phyloP scores from a whole-genome alignment of 345 rosid species.

The Iberis pinnata region DNA sequence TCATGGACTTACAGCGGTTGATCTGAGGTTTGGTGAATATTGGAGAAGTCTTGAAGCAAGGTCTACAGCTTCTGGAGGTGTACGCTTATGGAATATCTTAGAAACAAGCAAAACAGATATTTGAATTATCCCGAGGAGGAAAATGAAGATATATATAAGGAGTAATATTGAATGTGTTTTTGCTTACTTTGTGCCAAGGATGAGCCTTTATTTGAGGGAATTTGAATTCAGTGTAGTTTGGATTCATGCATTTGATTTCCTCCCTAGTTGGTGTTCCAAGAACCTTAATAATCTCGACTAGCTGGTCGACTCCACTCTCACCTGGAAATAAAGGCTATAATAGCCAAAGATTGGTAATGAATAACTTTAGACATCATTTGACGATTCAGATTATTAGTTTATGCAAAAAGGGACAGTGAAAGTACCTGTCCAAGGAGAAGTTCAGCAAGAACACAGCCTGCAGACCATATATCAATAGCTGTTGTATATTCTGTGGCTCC shows the following conservation, averaged over 20 bases:
- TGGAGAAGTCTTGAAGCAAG: slow-evolving; percentile 55
- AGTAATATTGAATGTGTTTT: not conserved
- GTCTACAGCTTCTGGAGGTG: slow-evolving; percentile 33
- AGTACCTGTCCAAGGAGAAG: slow-evolving; percentile 56
- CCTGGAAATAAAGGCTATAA: slow-evolving; percentile 62
- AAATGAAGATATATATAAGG: not conserved
- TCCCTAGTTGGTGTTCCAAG: slow-evolving; percentile 68
- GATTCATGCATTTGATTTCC: slow-evolving; percentile 71
- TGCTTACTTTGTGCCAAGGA: slow-evolving; percentile 67
- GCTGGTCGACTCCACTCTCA: slow-evolving; percentile 67
- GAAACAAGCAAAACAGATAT: not conserved
- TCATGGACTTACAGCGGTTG: slow-evolving; percentile 46
- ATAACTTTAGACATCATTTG: slow-evolving; percentile 4
- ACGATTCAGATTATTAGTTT: not conserved
- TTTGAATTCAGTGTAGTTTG: slow-evolving; percentile 63
- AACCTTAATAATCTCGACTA: slow-evolving; percentile 72
- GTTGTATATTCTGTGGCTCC: slow-evolving; percentile 66
- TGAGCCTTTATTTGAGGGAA: not conserved
- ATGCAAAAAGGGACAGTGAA: not conserved
- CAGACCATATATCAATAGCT: slow-evolving; percentile 70
- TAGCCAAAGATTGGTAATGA: slow-evolving; percentile 17
- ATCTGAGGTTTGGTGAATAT: slow-evolving; percentile 57
- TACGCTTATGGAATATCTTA: slow-evolving; percentile 61
- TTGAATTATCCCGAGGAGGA: not conserved
- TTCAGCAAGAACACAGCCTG: slow-evolving; percentile 63